Conservation (phyloP, 306 rosid genomes). For the Cucurbita moschata region DNA sequence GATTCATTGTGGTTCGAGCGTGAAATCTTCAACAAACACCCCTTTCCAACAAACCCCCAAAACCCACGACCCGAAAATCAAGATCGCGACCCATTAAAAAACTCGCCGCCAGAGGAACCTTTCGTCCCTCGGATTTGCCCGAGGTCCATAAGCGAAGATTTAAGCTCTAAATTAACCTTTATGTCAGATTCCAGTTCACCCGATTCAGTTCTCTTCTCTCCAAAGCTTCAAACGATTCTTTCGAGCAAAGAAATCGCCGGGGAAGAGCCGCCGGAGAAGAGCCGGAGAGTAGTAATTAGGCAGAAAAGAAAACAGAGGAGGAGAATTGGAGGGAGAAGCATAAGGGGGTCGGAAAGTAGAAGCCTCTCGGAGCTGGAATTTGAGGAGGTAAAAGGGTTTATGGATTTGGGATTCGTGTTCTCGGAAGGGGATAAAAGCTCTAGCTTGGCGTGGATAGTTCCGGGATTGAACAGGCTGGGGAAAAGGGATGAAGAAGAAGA, state of each 20-base stretch:
- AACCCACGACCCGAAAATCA: slow-evolving; percentile 12
- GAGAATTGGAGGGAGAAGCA: slow-evolving; percentile 2
- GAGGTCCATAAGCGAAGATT: slow-evolving; percentile 60
- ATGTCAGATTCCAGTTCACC: slow-evolving; percentile 29
- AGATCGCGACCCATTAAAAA: neutral
- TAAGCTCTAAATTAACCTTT: slow-evolving; percentile 34
- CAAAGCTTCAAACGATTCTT: slow-evolving; percentile 34
- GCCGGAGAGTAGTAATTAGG: neutral
- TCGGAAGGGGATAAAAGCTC: slow-evolving; percentile 58
- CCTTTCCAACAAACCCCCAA: slow-evolving; percentile 10
- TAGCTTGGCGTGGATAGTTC: slow-evolving; percentile 65
- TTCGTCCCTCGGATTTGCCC: slow-evolving; percentile 16
- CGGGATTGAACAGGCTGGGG: slow-evolving; percentile 69
- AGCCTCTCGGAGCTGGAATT: slow-evolving; percentile 82
- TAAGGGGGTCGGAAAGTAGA: slow-evolving; percentile 29
- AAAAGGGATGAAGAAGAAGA: slow-evolving; percentile 18
- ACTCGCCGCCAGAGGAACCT: neutral
- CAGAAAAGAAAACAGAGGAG: slow-evolving; percentile 11
- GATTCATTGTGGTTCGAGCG: slow-evolving; percentile 55
- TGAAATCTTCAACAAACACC: slow-evolving; percentile 17
- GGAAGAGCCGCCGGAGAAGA: slow-evolving; percentile 7
- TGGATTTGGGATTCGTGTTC: slow-evolving; percentile 91
- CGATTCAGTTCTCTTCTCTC: slow-evolving; percentile 21
- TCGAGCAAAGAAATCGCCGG: slow-evolving; percentile 36
- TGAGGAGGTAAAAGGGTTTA: slow-evolving; percentile 84